phyloP scores from a whole-genome alignment of 495 filamentous ascomycete species.

The Neurospora sp. region DNA sequence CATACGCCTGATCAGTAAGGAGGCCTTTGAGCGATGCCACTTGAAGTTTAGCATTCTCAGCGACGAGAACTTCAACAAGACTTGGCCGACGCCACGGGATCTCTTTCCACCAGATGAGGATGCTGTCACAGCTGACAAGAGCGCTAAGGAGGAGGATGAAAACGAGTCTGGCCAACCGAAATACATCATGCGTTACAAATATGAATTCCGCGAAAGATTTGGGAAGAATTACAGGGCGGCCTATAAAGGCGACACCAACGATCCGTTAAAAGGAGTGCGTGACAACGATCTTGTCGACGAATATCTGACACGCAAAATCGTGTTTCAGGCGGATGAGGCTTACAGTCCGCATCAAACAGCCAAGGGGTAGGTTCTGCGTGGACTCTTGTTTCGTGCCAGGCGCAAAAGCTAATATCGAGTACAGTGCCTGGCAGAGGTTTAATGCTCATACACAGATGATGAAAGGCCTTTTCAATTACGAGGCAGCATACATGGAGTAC shows the following conservation, averaged over 20 bases:
- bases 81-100: slow-evolving; percentile 1
- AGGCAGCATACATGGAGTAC: slow-evolving; percentile 39
- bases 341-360: slow-evolving; percentile 27
- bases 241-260: not conserved
- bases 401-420: not conserved
- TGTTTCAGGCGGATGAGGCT: slow-evolving; percentile 39
- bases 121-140: not conserved
- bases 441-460: slow-evolving; percentile 47
- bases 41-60: slow-evolving; percentile 40
- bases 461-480: slow-evolving; percentile 50
- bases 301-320: slow-evolving; percentile 40
- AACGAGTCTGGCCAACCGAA: slow-evolving; percentile 23
- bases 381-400: not conserved
- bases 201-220: slow-evolving; percentile 19
- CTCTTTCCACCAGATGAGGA: slow-evolving; percentile 3
- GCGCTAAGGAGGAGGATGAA: slow-evolving; percentile 6
- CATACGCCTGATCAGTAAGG: slow-evolving; percentile 16
- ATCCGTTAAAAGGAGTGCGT: no score
- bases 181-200: slow-evolving; percentile 17
- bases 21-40: slow-evolving; percentile 28
- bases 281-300: slow-evolving; percentile 9
- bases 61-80: slow-evolving; percentile 7
- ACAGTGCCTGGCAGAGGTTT: slow-evolving; percentile 46
- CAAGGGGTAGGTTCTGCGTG: slow-evolving; percentile 20
- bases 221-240: not conserved